Conservation (phyloP, 768 basidiomycete genomes). For the Kwoniella shandongensis region DNA sequence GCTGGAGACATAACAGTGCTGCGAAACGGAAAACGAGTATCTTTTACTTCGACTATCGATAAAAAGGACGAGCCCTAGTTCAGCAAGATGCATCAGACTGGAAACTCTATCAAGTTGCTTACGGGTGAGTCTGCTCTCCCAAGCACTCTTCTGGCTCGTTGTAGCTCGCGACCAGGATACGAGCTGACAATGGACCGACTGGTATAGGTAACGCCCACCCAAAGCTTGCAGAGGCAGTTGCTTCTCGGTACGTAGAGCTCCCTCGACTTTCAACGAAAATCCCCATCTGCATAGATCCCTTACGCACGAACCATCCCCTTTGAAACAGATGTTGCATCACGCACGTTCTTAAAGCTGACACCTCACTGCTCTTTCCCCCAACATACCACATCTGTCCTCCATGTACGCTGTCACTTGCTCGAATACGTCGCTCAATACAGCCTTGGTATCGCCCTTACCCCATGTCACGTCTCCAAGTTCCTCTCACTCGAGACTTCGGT, state of each 20-base stretch:
- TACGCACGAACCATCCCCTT: too few relatives aligned
- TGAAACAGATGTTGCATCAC: too few relatives aligned
- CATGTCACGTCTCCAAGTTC: constrained; percentile 81
- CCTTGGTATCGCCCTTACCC: constrained; percentile 83
- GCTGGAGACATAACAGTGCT: too few relatives aligned
- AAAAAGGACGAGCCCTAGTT: too few relatives aligned
- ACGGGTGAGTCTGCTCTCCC: constrained; percentile 46
- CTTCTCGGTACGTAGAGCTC: constrained; percentile 67
- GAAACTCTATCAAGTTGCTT: constrained; percentile 53
- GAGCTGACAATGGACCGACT: not conserved
- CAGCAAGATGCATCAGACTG: constrained; percentile 46
- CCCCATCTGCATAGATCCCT: too few relatives aligned
- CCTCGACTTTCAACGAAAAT: constrained; percentile 4
- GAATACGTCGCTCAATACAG: constrained; percentile 56
- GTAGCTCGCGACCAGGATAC: not conserved
- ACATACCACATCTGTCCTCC: not conserved
- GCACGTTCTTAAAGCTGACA: not conserved
- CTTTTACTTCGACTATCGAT: too few relatives aligned
- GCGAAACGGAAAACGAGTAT: too few relatives aligned
- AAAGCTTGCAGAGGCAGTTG: constrained; percentile 89
- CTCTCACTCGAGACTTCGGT: constrained; percentile 90
- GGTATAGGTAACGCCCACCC: constrained; percentile 85
- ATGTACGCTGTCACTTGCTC: too few relatives aligned
- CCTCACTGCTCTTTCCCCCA: not conserved
- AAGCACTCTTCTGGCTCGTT: not conserved